These are phyloP conservation scores for Lophium mytilinum DNA, from an alignment of 495 filamentous ascomycete species.

Conservation along the genomic window DNA sequence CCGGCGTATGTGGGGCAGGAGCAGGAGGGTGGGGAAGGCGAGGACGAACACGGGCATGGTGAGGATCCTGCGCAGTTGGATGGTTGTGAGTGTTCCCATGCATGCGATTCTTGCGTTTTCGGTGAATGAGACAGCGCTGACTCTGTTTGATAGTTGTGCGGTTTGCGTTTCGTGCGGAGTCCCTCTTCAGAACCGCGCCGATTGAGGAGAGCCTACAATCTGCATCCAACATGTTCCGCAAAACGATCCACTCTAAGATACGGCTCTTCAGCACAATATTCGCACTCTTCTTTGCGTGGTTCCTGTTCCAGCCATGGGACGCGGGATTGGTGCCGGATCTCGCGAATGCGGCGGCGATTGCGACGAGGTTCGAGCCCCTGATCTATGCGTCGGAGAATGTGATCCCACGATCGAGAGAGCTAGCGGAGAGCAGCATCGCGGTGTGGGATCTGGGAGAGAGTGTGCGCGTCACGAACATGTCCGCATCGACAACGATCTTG, in stretches of 20 bases:
- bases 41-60: conserved; percentile 11
- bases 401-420: conserved; percentile 69
- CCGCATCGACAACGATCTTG: conserved; percentile 75
- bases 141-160: conserved; percentile 57
- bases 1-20: not conserved
- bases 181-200: conserved; percentile 77
- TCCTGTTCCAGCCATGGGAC: conserved; percentile 57
- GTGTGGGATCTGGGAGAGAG: conserved; percentile 90
- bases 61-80: conserved; percentile 40
- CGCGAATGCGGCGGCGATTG: conserved; percentile 79
- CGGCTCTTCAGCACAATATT: conserved; percentile 49
- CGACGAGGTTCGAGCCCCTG: conserved; percentile 80
- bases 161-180: conserved; percentile 75
- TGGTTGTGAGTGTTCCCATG: conserved; percentile 41
- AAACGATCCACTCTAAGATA: conserved; percentile 56
- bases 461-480: conserved; percentile 82
- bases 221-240: conserved; percentile 47
- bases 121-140: too few species aligned
- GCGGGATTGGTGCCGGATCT: conserved; percentile 72
- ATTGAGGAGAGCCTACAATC: conserved; percentile 65
- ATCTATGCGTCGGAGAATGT: conserved; percentile 90
- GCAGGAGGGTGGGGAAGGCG: conserved; percentile 5
- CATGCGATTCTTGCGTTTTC: conserved; percentile 17
- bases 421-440: conserved; percentile 82
- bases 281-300: conserved; percentile 51